phyloP scores from a whole-genome alignment of 2,329 filamentous ascomycete species.

The Alternaria novae-zelandiae region DNA sequence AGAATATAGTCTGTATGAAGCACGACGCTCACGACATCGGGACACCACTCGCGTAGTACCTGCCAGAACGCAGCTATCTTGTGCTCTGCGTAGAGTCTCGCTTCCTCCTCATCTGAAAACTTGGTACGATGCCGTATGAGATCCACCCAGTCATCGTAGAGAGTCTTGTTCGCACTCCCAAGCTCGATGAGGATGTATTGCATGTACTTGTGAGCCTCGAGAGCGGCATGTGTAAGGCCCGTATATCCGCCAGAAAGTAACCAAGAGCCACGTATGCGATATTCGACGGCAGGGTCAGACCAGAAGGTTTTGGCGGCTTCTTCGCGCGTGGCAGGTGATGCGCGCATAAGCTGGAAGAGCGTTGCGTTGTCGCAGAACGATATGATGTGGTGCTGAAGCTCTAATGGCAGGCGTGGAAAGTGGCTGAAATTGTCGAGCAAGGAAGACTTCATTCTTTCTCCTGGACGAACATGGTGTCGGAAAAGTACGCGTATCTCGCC shows the following conservation, averaged over 20 bases:
- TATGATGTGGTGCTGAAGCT: conserved; percentile 17
- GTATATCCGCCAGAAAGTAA: background rate
- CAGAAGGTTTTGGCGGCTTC: conserved; percentile 1
- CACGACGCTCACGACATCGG: background rate
- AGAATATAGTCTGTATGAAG: background rate
- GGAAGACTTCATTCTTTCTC: background rate
- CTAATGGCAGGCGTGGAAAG: conserved; percentile 13
- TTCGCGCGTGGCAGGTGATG: conserved; percentile 5
- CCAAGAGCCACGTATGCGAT: background rate
- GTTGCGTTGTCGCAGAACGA: conserved; percentile 14
- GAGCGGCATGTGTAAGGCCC: background rate
- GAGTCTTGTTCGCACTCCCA: background rate
- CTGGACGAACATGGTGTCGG: background rate
- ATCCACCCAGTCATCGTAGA: background rate
- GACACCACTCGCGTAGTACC: background rate
- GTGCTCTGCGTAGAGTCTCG: background rate
- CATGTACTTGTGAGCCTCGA: background rate
- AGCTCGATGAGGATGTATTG: background rate
- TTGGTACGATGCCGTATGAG: background rate
- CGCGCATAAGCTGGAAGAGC: conserved; percentile 24
- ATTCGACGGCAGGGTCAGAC: background rate
- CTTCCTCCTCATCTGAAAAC: background rate
- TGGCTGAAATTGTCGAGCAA: background rate
- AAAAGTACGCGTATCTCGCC: background rate
- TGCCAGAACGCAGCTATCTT: background rate